A percentile compares a stretch with the other conserved stretches of the same genome.
Evolutionary conservation across 768 basidiomycete species (phyloP).

Genomic region (Kwoniella newhampshirensis): DNA sequence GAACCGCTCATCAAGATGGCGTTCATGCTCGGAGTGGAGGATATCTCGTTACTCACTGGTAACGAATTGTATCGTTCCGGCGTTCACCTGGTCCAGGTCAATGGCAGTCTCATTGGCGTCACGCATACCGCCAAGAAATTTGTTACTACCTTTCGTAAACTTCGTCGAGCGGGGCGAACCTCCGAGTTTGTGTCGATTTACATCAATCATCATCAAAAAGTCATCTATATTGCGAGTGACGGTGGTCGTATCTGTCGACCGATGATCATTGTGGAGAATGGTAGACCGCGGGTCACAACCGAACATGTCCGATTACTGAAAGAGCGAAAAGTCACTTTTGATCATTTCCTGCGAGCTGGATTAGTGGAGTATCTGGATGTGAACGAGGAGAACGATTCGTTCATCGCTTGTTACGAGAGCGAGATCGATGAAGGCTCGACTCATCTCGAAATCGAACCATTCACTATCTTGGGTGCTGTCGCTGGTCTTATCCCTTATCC

Average conservation of each 20-base stretch:
- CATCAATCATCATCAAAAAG: constrained; percentile 89
- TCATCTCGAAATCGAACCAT: constrained; percentile 97
- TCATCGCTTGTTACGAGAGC: constrained; percentile 89
- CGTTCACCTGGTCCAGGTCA: constrained; percentile 93
- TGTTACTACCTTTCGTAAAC: constrained; percentile 83
- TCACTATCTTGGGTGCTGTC: constrained; percentile 94
- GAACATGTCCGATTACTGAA: constrained; percentile 84
- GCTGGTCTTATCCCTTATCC: constrained; percentile 98
- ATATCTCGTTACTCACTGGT: constrained; percentile 87
- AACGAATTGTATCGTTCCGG: constrained; percentile 92
- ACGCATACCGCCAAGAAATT: constrained; percentile 82
- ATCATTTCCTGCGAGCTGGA: constrained; percentile 87
- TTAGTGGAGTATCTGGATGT: constrained; percentile 98
- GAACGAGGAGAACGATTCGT: constrained; percentile 97
- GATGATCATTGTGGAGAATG: constrained; percentile 90
- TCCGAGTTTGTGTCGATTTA: constrained; percentile 97
- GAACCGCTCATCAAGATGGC: constrained; percentile 84
- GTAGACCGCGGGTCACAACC: constrained; percentile 69
- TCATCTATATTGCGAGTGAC: constrained; percentile 94
- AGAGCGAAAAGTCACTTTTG: constrained; percentile 73
- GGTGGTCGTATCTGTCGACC: constrained; percentile 97
- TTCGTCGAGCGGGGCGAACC: constrained; percentile 84
- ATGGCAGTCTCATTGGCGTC: constrained; percentile 91
- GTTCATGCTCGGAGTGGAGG: constrained; percentile 97
- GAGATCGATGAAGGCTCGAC: constrained; percentile 80